These are phyloP conservation scores for Debaryomyces subglobosus DNA, from an alignment of 1,139 yeast genomes.

Conservation along the genomic window DNA sequence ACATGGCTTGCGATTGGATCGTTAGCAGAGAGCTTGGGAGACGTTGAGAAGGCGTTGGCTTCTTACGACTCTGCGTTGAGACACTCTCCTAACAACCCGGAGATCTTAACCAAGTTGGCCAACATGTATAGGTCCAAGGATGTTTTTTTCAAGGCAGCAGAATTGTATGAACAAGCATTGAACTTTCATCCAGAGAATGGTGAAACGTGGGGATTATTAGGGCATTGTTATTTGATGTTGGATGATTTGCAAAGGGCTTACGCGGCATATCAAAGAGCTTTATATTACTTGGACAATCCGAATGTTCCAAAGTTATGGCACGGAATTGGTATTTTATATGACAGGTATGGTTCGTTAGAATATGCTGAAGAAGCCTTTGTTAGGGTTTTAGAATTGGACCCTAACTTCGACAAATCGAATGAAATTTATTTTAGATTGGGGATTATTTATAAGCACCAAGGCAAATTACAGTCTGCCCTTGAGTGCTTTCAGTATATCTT, in stretches of 20 bases:
- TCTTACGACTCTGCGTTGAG: conserved; percentile 91
- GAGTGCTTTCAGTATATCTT: conserved; percentile 94
- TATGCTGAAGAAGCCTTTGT: conserved; percentile 99
- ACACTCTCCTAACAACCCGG: conserved; percentile 83
- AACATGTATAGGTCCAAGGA: conserved; percentile 87
- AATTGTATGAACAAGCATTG: conserved; percentile 84
- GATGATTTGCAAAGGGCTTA: conserved; percentile 95
- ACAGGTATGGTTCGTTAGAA: conserved; percentile 92
- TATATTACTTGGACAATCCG: conserved; percentile 87
- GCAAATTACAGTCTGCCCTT: conserved; percentile 80
- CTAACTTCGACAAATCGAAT: conserved; percentile 92
- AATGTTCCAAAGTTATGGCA: conserved; percentile 98
- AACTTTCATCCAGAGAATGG: conserved; percentile 85
- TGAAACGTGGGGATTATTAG: conserved; percentile 95
- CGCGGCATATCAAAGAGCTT: conserved; percentile 94
- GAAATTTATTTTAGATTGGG: conserved; percentile 96
- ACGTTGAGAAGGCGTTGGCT: conserved; percentile 83
- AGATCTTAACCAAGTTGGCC: conserved; percentile 83
- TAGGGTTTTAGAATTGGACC: conserved; percentile 91
- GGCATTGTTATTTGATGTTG: conserved; percentile 95
- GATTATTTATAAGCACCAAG: conserved; percentile 95
- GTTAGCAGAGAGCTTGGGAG: conserved; percentile 87
- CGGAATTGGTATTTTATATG: conserved; percentile 95
- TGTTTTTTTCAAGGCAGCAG: conserved; percentile 91
- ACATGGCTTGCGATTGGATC: conserved; percentile 94